Evolutionary conservation across 1,284 basidiomycete genomes (phyloP), one percentile per base, ranked within the genome.

Genomic region (Sphaerobolus stellatus): DNA sequence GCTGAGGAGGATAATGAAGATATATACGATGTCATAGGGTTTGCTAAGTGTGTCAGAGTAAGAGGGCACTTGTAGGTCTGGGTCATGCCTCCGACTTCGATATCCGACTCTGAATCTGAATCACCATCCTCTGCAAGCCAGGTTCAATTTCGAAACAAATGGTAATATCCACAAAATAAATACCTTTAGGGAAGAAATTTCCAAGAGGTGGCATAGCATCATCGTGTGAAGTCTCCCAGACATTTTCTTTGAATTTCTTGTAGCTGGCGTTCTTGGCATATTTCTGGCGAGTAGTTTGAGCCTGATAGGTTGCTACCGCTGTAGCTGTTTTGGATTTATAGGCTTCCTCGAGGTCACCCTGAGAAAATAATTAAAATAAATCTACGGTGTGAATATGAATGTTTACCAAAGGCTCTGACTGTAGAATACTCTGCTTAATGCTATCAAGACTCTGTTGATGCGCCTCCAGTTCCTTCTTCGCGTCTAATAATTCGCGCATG

Each of bases 41-140:
- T 75, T 28, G 75, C 75, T 28, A 90, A 77, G 9, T 76, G 66
- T 4, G 72, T 78, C 45, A 93, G 74, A 0, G 87, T 84, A 50
- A 94, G 73, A 2, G 92, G 91, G 60, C 92, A 94, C 52, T 82
- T 86, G 75, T 83, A 91, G 60, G 83, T 84, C 64, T 92, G 89
- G 6, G 85, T 88, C 22, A 85, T 78, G 47, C 90, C 91, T 46
- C 92, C 93, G 44, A 93, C 75, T 68, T 91, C 85, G 22, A 94
- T 70, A 8, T 92, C 88, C 34, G 92, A 88, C 47, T 88, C 87
- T 29, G 65, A 65, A 51, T 88, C 86, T 56, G 84, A 88, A 31
- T 79, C 82, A 62, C 92, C 90, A 13, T 83, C 90, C 31, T 81
- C 76, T 76, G 90, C 88, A 86, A 28, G 31, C 5, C 6, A 24